Percentiles rank a stretch among this genome's conserved stretches.
These are phyloP conservation scores for Tricholoma hemisulphureum DNA, from an alignment of 768 basidiomycete species.

Conservation along the genomic window DNA sequence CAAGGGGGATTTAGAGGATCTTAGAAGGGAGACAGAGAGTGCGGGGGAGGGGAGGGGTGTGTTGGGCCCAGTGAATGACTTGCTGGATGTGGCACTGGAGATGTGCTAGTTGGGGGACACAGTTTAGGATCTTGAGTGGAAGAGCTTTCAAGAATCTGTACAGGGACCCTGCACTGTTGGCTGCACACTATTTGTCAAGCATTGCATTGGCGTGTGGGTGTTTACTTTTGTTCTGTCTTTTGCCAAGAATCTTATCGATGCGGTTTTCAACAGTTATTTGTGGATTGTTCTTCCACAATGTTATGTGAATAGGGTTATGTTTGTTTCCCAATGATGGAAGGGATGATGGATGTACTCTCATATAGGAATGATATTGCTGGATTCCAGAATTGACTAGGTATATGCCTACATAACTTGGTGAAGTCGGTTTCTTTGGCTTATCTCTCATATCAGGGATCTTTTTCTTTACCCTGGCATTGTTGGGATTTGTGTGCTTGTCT, in stretches of 20 bases:
- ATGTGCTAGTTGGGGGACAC: constrained; percentile 82
- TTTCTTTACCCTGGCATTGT: constrained; percentile 93
- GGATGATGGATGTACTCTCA: constrained; percentile 2
- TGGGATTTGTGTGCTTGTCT: constrained; percentile 95
- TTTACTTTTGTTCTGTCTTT: constrained; percentile 1
- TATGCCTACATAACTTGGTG: constrained; percentile 6
- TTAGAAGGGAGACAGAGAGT: constrained; percentile 33
- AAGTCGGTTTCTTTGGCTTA: not conserved
- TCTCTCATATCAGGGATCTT: constrained; percentile 62
- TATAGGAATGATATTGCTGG: constrained; percentile 87
- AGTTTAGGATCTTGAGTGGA: constrained; percentile 93
- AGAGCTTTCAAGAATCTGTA: constrained; percentile 98
- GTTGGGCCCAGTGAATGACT: constrained; percentile 36
- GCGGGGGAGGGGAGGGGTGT: constrained; percentile 26
- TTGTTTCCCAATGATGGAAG: not conserved
- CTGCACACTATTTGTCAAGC: constrained; percentile 86
- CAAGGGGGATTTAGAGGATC: constrained; percentile 55
- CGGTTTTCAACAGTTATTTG: constrained; percentile 64
- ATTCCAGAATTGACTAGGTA: constrained; percentile 92
- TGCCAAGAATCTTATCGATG: constrained; percentile 5
- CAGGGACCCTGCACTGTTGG: constrained; percentile 87
- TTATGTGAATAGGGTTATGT: constrained; percentile 75
- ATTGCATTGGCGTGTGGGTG: constrained; percentile 81
- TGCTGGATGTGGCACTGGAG: constrained; percentile 70
- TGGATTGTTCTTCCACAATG: constrained; percentile 89